Evolutionary conservation across 331 rosid species (phyloP).

Genomic region (Rhamnella rubrinervis): DNA sequence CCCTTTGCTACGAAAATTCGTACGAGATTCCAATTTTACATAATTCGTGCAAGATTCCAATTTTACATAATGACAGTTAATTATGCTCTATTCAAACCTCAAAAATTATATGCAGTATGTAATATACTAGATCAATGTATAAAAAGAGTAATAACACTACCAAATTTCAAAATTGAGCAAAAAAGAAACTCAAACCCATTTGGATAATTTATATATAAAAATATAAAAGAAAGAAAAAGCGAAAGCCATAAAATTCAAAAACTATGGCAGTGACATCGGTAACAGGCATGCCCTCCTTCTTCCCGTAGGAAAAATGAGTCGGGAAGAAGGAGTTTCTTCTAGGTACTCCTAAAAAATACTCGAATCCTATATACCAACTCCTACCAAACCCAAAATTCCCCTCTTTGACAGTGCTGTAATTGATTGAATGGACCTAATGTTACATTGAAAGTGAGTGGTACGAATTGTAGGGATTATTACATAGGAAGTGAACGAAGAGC

Average conservation of each 20-base stretch:
- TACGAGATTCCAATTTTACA: slow-evolving; percentile 7
- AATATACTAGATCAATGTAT: too few relatives aligned
- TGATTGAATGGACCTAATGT: slow-evolving; percentile 45
- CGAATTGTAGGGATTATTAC: slow-evolving; percentile 22
- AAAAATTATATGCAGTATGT: neutral
- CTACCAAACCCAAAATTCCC: slow-evolving; percentile 23
- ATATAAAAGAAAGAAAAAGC: neutral
- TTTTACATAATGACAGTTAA: too few relatives aligned
- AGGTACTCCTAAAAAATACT: slow-evolving; percentile 21
- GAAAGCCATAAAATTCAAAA: neutral
- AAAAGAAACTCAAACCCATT: neutral
- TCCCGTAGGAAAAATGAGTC: slow-evolving; percentile 52
- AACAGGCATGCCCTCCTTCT: slow-evolving; percentile 52
- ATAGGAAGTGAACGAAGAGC: slow-evolving; percentile 31
- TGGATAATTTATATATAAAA: neutral
- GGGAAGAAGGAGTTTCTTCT: slow-evolving; percentile 34
- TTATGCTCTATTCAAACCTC: neutral
- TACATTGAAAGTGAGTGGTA: slow-evolving; percentile 10
- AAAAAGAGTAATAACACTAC: neutral
- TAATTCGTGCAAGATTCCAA: too few relatives aligned
- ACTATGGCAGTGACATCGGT: slow-evolving; percentile 74
- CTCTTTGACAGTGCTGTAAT: slow-evolving; percentile 50
- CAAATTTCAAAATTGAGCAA: too few relatives aligned
- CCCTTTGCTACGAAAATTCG: neutral
- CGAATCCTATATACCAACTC: slow-evolving; percentile 60